Evolutionary conservation across 2,329 filamentous ascomycete genomes (phyloP).

Genomic region (Eurotiales sp.): DNA sequence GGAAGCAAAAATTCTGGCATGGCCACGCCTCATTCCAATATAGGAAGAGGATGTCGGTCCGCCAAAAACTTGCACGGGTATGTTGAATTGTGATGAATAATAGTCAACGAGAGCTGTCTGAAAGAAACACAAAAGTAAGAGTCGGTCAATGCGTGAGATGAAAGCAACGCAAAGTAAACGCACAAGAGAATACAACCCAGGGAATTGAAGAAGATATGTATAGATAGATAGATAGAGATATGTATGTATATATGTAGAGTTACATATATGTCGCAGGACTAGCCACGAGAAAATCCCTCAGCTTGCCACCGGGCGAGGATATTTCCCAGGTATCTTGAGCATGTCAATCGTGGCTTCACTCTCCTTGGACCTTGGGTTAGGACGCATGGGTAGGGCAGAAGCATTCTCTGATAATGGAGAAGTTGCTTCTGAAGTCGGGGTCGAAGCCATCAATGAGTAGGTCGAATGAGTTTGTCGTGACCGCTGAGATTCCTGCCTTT

Average conservation of each 20-base stretch:
- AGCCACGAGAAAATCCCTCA: neutral
- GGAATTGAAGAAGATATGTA: neutral
- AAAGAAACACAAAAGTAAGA: no score
- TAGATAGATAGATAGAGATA: neutral
- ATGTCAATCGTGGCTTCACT: constrained; percentile 31
- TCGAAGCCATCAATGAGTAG: constrained; percentile 12
- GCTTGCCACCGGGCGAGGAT: constrained; percentile 21
- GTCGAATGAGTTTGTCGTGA: constrained; percentile 16
- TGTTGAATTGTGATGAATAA: neutral
- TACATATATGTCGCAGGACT: neutral
- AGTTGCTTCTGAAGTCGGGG: constrained; percentile 11
- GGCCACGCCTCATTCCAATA: neutral
- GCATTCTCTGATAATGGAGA: constrained; percentile 12
- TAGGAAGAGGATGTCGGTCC: no score
- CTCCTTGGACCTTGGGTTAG: constrained; percentile 21
- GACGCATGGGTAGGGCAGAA: constrained; percentile 11
- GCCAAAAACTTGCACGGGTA: no score
- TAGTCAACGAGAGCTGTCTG: no score
- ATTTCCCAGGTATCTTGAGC: constrained; percentile 35
- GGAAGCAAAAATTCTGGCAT: neutral
- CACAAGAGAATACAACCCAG: no score
- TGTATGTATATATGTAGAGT: neutral
- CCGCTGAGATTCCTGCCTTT: constrained; percentile 13
- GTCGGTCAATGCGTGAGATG: neutral
- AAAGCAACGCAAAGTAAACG: no score